Base-by-base conservation (phyloP, 176 grass and related monocot genomes). In the Hordeum vulgare region DNA sequence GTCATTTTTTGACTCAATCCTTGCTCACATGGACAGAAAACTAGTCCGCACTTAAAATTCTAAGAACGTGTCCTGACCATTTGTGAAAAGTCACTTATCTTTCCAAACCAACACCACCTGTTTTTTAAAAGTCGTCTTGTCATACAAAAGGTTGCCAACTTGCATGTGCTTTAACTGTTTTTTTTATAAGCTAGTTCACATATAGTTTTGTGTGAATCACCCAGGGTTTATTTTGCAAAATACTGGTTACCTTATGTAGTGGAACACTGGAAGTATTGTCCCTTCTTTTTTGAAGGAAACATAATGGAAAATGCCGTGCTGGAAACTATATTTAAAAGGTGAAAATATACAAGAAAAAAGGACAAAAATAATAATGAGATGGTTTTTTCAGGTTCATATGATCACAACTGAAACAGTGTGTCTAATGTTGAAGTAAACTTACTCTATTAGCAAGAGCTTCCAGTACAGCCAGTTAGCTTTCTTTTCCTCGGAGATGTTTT, bases 201-300 rank as follows among this genome's bases (percentile, higher is more conserved):
- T 40, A 9, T 40, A 41, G 5, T 26, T 57, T 27, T 23, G 12
- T 81, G 79, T 53, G 56, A 24, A 20, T 29, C 34, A 47, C 63
- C 25, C 1, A 0, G 4, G 11, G 28, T 80, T 68, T 68, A 35
- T 66, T 60, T 59, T 21, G 53, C 11, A 58, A 82, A 72, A 72
- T 82, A 31, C 17, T 82, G 1, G 8, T 11, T 44, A 28, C 54
- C 51, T 85, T 81, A 17, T 24, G 42, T 49, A 66, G 60, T 89
- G 76, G 28, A 39, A 70, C 39, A 66, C 49, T 89, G 76, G 28
- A 39, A 70, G 20, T 70, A 51, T 26, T 11, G 42, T n/a, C 3
- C 42, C 78, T 82, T 70, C 28, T 61, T 71, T 71, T 72, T 45
- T 45, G 40, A 72, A 18, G 33, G 69, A 72, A 72, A 28, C 24